Conservation (phyloP, 1,284 basidiomycete genomes). For the Violaceomyces palustris region DNA sequence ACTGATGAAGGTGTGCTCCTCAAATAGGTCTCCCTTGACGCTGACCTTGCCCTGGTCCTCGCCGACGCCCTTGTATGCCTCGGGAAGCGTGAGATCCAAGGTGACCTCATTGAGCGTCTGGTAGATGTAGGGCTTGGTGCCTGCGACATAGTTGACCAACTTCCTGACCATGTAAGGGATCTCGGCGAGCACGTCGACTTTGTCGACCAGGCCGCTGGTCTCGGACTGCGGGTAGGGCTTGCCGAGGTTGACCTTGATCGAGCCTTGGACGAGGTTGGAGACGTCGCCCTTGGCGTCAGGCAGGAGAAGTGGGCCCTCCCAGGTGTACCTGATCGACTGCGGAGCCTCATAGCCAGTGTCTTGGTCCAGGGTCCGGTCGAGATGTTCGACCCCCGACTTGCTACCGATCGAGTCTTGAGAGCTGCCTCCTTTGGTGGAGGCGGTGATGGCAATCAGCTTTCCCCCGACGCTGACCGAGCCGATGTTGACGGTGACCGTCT, state of each 20-base stretch:
- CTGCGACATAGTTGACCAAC: constrained; percentile 82
- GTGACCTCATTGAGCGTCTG: constrained; percentile 78
- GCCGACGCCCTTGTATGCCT: constrained; percentile 7
- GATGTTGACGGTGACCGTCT: constrained; percentile 63
- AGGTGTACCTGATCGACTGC: constrained; percentile 66
- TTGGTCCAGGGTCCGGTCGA: constrained; percentile 62
- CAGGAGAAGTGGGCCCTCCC: constrained; percentile 66
- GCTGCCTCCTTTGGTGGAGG: constrained; percentile 49
- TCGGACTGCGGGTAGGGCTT: constrained; percentile 26
- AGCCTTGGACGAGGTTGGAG: constrained; percentile 20
- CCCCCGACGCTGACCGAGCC: constrained; percentile 75
- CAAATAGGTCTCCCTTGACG: constrained; percentile 72
- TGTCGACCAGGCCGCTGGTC: constrained; percentile 77
- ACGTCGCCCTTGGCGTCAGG: constrained; percentile 17
- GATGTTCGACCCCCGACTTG: constrained; percentile 67
- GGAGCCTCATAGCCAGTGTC: constrained; percentile 78
- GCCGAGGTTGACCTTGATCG: constrained; percentile 37
- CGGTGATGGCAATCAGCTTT: constrained; percentile 67
- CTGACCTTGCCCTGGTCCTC: constrained; percentile 10
- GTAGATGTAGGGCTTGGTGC: constrained; percentile 88
- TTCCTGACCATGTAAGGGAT: constrained; percentile 87
- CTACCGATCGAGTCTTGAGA: constrained; percentile 59
- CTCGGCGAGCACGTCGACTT: constrained; percentile 92
- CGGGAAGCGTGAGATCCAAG: constrained; percentile 64
- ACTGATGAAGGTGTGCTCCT: constrained; percentile 80